Evolutionary conservation across 768 basidiomycete genomes (phyloP), one percentile per base, ranked within the genome.

Genomic region (Boletus sp.): DNA sequence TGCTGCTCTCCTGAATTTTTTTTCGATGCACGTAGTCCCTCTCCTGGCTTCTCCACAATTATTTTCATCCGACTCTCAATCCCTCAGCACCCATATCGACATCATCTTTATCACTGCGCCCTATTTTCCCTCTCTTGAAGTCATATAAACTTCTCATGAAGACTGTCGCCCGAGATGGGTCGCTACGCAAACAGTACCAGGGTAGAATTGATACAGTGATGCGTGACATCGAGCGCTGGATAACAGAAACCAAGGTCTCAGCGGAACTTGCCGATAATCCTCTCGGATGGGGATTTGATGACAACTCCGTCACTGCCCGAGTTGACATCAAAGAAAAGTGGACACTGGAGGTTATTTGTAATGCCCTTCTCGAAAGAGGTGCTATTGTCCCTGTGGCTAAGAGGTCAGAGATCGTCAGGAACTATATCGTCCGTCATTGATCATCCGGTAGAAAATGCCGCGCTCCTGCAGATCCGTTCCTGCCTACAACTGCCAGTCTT

Each of bases 21-120:
- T 49, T 58, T 57, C 45, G 57, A 40, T 54, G 49, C 44, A 37
- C 45, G 17, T 60, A 96, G 92, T 86, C 89, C 5, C 80, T 95
- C 77, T 67, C 75, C 42, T 97, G 94, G 92, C 80, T 97, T 24
- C 76, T 92, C 37, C 78, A 85, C 57, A 86, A 92, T 63, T 97
- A 94, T 70, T 95, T 92, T 69, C 76, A 89, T 11, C 92, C 92
- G 0, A 89, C 83, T 9, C 74, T 89, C 50, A 84, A 85, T 64
- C 84, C 83, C 0, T 75, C 78, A 28, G 67, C 77, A 28, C 64
- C 75, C 2, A 66, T 67, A 9, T 58, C 71, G 3, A 69, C 75
- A 52, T 49, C 70, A 30, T 54, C 71, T 24, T 51, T 72, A 14
- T 66, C 73, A 35, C 70, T 85, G 37, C 81, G 86, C 15, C 80